Evolutionary conservation across 2,329 filamentous ascomycete species (phyloP).

Genomic region (Botrytis galanthina): DNA sequence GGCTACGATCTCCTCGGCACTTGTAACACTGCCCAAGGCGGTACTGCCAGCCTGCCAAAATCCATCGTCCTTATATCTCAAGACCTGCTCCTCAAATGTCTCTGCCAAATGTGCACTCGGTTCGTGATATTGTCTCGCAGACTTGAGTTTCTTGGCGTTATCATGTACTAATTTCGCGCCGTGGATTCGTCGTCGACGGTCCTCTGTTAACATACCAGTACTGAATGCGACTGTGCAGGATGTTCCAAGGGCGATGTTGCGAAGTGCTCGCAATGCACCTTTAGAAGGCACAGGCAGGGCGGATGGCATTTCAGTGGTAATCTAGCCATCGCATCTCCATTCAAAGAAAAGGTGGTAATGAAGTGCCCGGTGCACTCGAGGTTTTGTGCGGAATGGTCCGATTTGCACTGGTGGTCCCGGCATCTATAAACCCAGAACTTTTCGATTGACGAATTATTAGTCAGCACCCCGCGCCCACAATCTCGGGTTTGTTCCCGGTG

Average conservation of each 20-base stretch:
- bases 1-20: not conserved
- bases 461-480: constrained; percentile 7
- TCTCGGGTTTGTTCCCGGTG: not conserved
- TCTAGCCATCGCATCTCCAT: constrained; percentile 28
- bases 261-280: constrained; percentile 54
- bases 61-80: constrained; percentile 21
- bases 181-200: constrained; percentile 54
- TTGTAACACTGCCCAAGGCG: not conserved
- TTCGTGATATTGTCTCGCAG: constrained; percentile 42
- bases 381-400: constrained; percentile 4
- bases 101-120: constrained; percentile 31
- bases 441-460: constrained; percentile 11
- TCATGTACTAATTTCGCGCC: constrained; percentile 50
- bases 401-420: constrained; percentile 3
- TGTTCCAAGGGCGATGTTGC: constrained; percentile 55
- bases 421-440: constrained; percentile 1
- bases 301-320: constrained; percentile 35
- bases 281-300: constrained; percentile 53
- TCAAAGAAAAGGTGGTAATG: not conserved
- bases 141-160: constrained; percentile 53
- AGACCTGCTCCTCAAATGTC: constrained; percentile 30
- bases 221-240: constrained; percentile 52
- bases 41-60: constrained; percentile 9
- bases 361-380: not conserved
- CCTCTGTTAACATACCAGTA: constrained; percentile 50